Evolutionary conservation across 768 basidiomycete species (phyloP), one percentile per base, ranked within the genome.

Genomic region (Tylopilus felleus): DNA sequence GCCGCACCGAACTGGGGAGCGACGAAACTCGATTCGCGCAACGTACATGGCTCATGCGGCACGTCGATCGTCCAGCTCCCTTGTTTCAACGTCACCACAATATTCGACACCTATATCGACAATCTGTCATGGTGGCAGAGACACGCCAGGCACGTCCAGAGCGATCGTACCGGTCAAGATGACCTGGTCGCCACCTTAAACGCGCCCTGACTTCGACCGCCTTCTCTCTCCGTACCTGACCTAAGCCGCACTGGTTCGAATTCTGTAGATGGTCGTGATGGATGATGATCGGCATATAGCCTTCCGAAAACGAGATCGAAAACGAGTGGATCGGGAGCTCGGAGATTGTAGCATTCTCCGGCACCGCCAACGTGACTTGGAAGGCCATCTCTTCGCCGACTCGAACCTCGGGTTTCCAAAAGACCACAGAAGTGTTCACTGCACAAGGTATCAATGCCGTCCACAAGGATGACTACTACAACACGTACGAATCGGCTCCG

Each of bases 361-460:
- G 82, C 0, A 86, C 80, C 2, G 75, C 70, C 28, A 97, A 65
- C 8, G 77, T 73, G 8, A 97, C 61, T 67, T 98, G 94, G 70
- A 92, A 97, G 0, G 89, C 80, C 0, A 80, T 80, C 4, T 73
- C 66, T 56, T 85, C 80, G 10, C 76, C 80, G 5, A 94, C 78
- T 48, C 78, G 76, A 23, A 83, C 80, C 53, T 83, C 78, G 0
- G 79, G 56, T 8, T 77, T 67, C 88, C 90, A 94, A 68, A 97
- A 98, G 1, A 84, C 77, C 4, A 85, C 71, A 28, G 73, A 75
- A 0, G 83, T 78, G 35, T 83, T 75, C 55, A 94, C 93, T 94
- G 53, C 1, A 14, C 2, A 53, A 51, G 9, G 38, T 7, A 23
- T 61, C 38, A 50, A 51, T 14, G 41, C 55, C 35, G 53, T 21